Conservation (phyloP, 1,139 yeast species). For the Pichia sp. region DNA sequence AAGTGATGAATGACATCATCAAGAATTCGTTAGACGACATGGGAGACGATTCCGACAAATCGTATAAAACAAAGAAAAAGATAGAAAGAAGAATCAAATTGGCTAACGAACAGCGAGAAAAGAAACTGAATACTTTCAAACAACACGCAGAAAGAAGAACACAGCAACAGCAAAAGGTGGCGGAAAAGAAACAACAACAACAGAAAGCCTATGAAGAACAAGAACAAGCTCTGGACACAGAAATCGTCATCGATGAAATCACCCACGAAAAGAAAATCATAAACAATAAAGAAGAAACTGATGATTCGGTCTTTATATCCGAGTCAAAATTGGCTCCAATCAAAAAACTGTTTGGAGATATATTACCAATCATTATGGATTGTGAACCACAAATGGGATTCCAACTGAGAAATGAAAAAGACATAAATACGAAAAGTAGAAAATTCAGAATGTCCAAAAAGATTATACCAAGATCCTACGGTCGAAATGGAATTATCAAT, state of each 20-base stretch:
- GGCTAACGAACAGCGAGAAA: not conserved
- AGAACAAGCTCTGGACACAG: too few relatives aligned
- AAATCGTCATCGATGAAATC: too few relatives aligned
- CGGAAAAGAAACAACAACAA: too few relatives aligned
- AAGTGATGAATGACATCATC: constrained; percentile 1
- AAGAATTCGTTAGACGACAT: too few relatives aligned
- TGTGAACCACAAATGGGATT: constrained; percentile 13
- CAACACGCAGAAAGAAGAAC: too few relatives aligned
- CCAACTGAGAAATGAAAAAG: constrained; percentile 6
- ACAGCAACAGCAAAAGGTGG: too few relatives aligned
- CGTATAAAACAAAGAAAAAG: not conserved
- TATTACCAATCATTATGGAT: constrained; percentile 10
- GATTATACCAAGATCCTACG: constrained; percentile 22
- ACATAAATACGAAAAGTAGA: not conserved
- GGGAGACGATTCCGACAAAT: too few relatives aligned
- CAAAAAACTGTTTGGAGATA: not conserved
- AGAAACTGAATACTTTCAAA: too few relatives aligned
- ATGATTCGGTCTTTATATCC: constrained; percentile 2
- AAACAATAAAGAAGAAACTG: not conserved
- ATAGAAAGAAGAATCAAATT: not conserved
- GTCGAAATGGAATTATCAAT: constrained; percentile 27
- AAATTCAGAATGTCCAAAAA: constrained; percentile 1
- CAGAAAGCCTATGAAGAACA: not conserved
- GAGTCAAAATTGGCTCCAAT: constrained; percentile 2
- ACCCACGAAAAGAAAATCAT: too few relatives aligned